Percentiles rank a stretch among this genome's conserved stretches.
These are phyloP conservation scores for Lophium mytilinum DNA, from an alignment of 495 filamentous ascomycete species.

Conservation along the genomic window DNA sequence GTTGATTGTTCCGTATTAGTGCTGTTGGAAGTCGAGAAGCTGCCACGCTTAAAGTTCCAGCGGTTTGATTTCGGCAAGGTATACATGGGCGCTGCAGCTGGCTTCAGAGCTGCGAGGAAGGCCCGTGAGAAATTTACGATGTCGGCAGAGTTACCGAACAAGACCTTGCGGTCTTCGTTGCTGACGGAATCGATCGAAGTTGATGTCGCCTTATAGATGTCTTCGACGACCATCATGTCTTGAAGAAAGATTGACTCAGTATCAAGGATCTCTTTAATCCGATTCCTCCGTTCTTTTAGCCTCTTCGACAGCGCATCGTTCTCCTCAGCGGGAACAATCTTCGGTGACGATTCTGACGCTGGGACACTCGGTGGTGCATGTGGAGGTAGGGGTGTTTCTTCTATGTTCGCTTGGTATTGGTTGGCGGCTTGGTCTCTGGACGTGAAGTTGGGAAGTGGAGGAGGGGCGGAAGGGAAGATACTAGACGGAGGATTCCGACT, in stretches of 20 bases:
- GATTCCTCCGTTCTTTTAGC: slow-evolving; percentile 58
- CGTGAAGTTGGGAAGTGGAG: not conserved
- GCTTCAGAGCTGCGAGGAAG: slow-evolving; percentile 71
- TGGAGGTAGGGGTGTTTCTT: slow-evolving; percentile 10
- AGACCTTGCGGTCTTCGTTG: slow-evolving; percentile 68
- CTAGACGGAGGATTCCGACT: slow-evolving; percentile 35
- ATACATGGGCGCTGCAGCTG: slow-evolving; percentile 68
- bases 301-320: slow-evolving; percentile 33
- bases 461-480: slow-evolving; percentile 15
- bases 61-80: slow-evolving; percentile 48
- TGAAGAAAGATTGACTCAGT: slow-evolving; percentile 80
- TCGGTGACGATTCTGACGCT: not conserved
- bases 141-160: slow-evolving; percentile 86
- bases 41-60: slow-evolving; percentile 49
- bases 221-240: slow-evolving; percentile 92
- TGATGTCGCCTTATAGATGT: slow-evolving; percentile 95
- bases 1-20: slow-evolving; percentile 33
- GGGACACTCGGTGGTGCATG: not conserved
- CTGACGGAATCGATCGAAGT: slow-evolving; percentile 73
- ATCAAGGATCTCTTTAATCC: slow-evolving; percentile 85
- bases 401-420: not conserved
- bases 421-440: not conserved
- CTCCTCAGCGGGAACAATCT: slow-evolving; percentile 26
- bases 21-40: slow-evolving; percentile 40
- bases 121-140: slow-evolving; percentile 72